Conservation (phyloP, 805 yeast genomes). For the Metschnikowia hibisci region DNA sequence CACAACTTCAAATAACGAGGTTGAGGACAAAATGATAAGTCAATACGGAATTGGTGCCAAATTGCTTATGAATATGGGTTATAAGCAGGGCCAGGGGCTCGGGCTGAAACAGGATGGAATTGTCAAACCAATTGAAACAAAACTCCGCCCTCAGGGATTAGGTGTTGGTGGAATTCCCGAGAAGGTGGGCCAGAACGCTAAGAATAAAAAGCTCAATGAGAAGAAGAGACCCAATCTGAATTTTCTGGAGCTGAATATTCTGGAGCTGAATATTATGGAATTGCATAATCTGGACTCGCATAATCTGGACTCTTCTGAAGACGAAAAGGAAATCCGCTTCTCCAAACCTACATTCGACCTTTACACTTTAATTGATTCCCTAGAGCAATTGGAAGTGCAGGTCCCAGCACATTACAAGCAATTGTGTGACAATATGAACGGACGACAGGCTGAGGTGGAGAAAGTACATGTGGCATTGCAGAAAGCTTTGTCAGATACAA, state of each 20-base stretch:
- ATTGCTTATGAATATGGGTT: slow-evolving; percentile 81
- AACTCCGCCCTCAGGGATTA: slow-evolving; percentile 57
- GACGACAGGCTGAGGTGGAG: slow-evolving; percentile 10
- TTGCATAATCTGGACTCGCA: neutral
- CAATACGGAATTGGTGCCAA: slow-evolving; percentile 83
- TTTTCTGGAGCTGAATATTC: neutral
- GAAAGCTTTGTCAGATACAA: slow-evolving; percentile 15
- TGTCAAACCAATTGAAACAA: slow-evolving; percentile 71
- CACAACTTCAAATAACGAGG: neutral
- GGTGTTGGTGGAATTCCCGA: slow-evolving; percentile 70
- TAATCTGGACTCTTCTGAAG: neutral
- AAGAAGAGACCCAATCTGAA: neutral
- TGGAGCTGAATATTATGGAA: neutral
- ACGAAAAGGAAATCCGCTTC: slow-evolving; percentile 3
- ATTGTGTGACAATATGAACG: slow-evolving; percentile 24
- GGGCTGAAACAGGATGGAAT: slow-evolving; percentile 75
- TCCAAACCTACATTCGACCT: slow-evolving; percentile 22
- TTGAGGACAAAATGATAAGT: slow-evolving; percentile 6
- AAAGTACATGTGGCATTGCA: slow-evolving; percentile 16
- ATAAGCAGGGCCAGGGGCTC: slow-evolving; percentile 77
- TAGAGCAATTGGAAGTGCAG: slow-evolving; percentile 31
- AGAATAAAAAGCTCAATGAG: neutral
- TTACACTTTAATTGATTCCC: slow-evolving; percentile 31
- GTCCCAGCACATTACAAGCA: slow-evolving; percentile 37
- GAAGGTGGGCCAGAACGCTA: slow-evolving; percentile 13